phyloP scores from a whole-genome alignment of 2,329 filamentous ascomycete species.

The Ophiostoma angusticollis region DNA sequence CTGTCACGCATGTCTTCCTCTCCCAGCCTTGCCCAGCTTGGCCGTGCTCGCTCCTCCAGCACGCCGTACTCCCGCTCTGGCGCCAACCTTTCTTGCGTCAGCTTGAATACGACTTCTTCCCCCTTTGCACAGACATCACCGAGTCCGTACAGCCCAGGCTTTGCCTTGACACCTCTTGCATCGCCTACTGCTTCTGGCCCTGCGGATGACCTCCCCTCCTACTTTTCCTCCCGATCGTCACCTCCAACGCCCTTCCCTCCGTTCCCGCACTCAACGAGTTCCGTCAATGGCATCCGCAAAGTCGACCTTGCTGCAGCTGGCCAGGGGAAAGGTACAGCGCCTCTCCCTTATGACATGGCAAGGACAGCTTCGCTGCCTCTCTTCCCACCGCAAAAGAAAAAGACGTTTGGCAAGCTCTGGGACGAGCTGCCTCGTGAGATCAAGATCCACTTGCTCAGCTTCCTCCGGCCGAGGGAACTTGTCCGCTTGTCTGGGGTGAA shows the following conservation, averaged over 20 bases:
- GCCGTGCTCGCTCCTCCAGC: slow-evolving; percentile 52
- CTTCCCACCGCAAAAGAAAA: slow-evolving; percentile 25
- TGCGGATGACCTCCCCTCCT: not conserved
- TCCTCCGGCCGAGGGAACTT: slow-evolving; percentile 67
- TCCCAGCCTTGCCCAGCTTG: slow-evolving; percentile 52
- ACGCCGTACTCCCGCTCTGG: slow-evolving; percentile 50
- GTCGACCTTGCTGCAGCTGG: slow-evolving; percentile 25
- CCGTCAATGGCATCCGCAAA: slow-evolving; percentile 34
- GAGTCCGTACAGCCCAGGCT: slow-evolving; percentile 12
- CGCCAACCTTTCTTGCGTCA: slow-evolving; percentile 39
- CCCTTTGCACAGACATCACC: slow-evolving; percentile 26
- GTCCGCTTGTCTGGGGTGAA: slow-evolving; percentile 66
- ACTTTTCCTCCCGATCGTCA: slow-evolving; percentile 22
- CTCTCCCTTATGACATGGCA: slow-evolving; percentile 48
- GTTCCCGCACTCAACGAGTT: slow-evolving; percentile 1
- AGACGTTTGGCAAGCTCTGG: slow-evolving; percentile 56
- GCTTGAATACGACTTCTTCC: slow-evolving; percentile 32
- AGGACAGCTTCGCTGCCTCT: slow-evolving; percentile 1
- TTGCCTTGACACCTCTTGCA: slow-evolving; percentile 18
- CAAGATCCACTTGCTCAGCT: slow-evolving; percentile 62
- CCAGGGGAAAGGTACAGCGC: slow-evolving; percentile 33
- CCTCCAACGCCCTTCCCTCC: slow-evolving; percentile 21
- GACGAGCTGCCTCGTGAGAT: slow-evolving; percentile 69
- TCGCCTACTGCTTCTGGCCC: slow-evolving; percentile 18
- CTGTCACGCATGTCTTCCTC: slow-evolving; percentile 75